Evolutionary conservation across 1,284 basidiomycete species (phyloP).

Genomic region (Irpex lacteus): DNA sequence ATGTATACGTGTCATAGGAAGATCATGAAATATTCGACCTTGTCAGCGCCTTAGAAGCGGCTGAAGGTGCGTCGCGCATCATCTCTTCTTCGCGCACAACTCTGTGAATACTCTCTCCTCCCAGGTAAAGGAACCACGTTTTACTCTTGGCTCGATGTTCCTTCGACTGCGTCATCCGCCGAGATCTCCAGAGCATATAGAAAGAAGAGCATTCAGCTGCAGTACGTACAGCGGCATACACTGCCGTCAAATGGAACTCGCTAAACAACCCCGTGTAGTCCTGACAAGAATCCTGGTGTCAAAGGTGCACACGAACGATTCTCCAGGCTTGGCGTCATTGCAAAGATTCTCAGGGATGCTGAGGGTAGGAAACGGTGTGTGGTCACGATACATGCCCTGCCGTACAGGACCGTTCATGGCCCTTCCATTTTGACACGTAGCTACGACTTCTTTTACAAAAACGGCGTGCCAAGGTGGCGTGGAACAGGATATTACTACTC

Average conservation of each 20-base stretch:
- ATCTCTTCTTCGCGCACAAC: not conserved
- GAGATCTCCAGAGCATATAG: slow-evolving; percentile 88
- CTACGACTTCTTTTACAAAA: slow-evolving; percentile 91
- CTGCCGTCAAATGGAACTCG: not conserved
- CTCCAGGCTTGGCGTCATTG: slow-evolving; percentile 83
- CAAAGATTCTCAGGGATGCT: slow-evolving; percentile 73
- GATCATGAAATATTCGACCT: slow-evolving; percentile 97
- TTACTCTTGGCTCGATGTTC: slow-evolving; percentile 82
- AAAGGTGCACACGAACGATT: slow-evolving; percentile 84
- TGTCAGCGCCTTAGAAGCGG: slow-evolving; percentile 77
- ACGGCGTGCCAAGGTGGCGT: slow-evolving; percentile 87
- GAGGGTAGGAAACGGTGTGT: slow-evolving; percentile 78
- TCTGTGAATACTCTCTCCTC: not conserved
- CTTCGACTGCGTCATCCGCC: slow-evolving; percentile 61
- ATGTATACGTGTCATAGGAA: slow-evolving; percentile 45
- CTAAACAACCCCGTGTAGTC: slow-evolving; percentile 45
- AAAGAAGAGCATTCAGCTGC: slow-evolving; percentile 83
- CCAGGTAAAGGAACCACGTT: slow-evolving; percentile 84
- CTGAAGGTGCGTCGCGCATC: slow-evolving; percentile 60
- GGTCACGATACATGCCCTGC: not conserved
- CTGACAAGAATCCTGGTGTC: slow-evolving; percentile 88
- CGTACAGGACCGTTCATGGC: not conserved
- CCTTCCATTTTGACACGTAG: slow-evolving; percentile 33
- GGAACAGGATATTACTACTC: slow-evolving; percentile 91
- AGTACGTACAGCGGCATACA: slow-evolving; percentile 50